A percentile compares a stretch with the other conserved stretches of the same genome.
Conservation (phyloP, 2,329 filamentous ascomycete genomes). For the Trichocomaceae sp. region DNA sequence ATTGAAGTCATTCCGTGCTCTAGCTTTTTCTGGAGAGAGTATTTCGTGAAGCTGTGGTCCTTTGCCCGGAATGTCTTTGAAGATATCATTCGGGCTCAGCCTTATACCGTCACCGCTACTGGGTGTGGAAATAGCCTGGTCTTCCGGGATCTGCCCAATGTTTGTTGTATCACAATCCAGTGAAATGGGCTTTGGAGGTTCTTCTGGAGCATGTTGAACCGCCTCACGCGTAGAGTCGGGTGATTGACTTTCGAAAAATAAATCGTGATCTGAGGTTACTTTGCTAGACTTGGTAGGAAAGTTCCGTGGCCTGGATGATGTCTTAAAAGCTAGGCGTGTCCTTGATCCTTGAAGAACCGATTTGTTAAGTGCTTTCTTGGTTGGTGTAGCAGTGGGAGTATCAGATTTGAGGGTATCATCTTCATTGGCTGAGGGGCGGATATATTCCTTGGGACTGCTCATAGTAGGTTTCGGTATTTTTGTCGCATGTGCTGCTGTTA, state of each 20-base stretch:
- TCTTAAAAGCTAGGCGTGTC: background rate
- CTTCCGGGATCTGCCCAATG: slow-evolving; percentile 1
- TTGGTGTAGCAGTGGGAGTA: slow-evolving; percentile 38
- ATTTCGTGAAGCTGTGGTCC: slow-evolving; percentile 6
- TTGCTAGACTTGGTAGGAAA: background rate
- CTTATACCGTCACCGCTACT: background rate
- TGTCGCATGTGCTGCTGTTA: slow-evolving; percentile 6
- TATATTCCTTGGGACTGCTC: slow-evolving; percentile 19
- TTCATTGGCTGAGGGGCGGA: slow-evolving; percentile 14
- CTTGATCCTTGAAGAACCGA: background rate
- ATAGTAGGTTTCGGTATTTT: slow-evolving; percentile 12
- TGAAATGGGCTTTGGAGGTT: background rate
- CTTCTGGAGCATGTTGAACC: background rate
- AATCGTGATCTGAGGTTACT: slow-evolving; percentile 3
- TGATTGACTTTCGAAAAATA: slow-evolving; percentile 2
- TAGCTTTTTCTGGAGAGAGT: slow-evolving; percentile 2
- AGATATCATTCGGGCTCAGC: background rate
- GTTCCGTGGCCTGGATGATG: background rate
- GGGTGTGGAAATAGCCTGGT: background rate
- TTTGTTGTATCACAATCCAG: slow-evolving; percentile 9
- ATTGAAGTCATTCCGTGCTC: slow-evolving; percentile 7
- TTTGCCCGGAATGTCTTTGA: slow-evolving; percentile 2
- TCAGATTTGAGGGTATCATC: slow-evolving; percentile 33
- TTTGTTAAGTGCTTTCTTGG: slow-evolving; percentile 22
- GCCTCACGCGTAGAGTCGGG: background rate